phyloP scores from a whole-genome alignment of 2,329 filamentous ascomycete genomes.

The Scorias spongiosa region DNA sequence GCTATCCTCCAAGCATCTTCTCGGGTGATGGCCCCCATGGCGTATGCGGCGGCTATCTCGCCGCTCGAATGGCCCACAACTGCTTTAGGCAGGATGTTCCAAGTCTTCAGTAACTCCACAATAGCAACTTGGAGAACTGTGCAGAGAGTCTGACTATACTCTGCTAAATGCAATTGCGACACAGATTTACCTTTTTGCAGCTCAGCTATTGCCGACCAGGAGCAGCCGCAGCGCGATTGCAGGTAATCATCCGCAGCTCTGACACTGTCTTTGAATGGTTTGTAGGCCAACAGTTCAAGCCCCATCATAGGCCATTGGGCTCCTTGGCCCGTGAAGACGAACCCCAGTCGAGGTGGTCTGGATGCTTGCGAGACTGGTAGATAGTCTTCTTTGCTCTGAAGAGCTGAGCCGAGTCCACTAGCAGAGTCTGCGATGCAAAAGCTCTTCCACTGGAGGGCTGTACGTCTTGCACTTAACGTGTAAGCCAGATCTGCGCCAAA shows the following conservation, averaged over 20 bases:
- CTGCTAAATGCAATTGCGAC: conserved; percentile 11
- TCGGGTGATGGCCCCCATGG: conserved; percentile 11
- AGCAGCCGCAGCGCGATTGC: conserved; percentile 2
- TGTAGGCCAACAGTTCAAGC: not conserved
- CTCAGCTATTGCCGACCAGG: conserved; percentile 13
- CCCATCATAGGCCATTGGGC: not conserved
- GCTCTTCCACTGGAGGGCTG: not conserved
- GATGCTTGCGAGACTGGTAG: not conserved
- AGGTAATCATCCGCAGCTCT: conserved; percentile 6
- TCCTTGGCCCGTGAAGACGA: conserved; percentile 4
- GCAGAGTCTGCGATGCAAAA: not conserved
- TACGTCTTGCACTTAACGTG: not conserved
- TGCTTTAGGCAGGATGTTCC: conserved; percentile 9
- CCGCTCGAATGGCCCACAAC: conserved; percentile 21
- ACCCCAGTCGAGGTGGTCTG: not conserved
- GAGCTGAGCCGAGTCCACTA: not conserved
- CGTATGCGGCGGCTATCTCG: conserved; percentile 21
- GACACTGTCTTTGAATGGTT: conserved; percentile 8
- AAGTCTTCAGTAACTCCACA: conserved; percentile 23
- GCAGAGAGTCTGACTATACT: conserved; percentile 38
- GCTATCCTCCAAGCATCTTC: conserved; percentile 10
- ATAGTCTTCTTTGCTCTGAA: not conserved
- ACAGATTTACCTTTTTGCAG: conserved; percentile 3
- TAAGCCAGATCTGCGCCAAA: not conserved
- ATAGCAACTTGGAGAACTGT: conserved; percentile 41